Evolutionary conservation across 306 rosid genomes (phyloP), one percentile per base, ranked within the genome.

Genomic region (Acacia acuminata): DNA sequence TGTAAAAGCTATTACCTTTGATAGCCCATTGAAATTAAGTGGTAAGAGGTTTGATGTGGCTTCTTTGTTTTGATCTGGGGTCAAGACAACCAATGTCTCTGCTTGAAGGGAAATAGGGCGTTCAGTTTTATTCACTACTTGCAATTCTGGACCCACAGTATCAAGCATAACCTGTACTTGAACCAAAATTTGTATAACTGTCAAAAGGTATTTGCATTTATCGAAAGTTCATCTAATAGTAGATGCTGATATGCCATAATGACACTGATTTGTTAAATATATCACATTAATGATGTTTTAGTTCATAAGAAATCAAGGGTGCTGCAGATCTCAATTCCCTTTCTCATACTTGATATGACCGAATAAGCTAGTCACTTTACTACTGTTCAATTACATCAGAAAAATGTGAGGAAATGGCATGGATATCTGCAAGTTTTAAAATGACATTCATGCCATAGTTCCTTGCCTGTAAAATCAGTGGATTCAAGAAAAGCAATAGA

Each of bases 111-210:
- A 67, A 77, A 95, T 87, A 27, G 97, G 89, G 10, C 25, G 86
- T 74, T 85, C 95, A 4, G 92, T 83, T 89, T 85, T 92, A 83
- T 90, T 95, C 61, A 89, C 87, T 22, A 95, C 93, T 77, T 89
- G 98, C 87, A 95, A 81, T 82, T 95, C 98, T 10, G 98, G 95
- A 82, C 98, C 98, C 79, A 80, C 90, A 10, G 94, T 90, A 77
- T 95, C 98, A 72, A 95, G 88, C 98, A 95, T 92, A 84, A 95
- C 90, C 98, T 95, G 89, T 47, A 86, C 30, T 79, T 58, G 15
- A 58, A 85, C 75, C 71, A 66, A 61, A 76, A 77, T 34, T 42
- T 30, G 78, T 8, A 70, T 64, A 43, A 71, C 53, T 76, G 76
- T 78, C 22, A 45, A 34, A 85, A 64, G 58, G 50, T 42, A 75